These are phyloP conservation scores for Dothiorella sarmentorum DNA, from an alignment of 2,329 filamentous ascomycete genomes.

Conservation along the genomic window DNA sequence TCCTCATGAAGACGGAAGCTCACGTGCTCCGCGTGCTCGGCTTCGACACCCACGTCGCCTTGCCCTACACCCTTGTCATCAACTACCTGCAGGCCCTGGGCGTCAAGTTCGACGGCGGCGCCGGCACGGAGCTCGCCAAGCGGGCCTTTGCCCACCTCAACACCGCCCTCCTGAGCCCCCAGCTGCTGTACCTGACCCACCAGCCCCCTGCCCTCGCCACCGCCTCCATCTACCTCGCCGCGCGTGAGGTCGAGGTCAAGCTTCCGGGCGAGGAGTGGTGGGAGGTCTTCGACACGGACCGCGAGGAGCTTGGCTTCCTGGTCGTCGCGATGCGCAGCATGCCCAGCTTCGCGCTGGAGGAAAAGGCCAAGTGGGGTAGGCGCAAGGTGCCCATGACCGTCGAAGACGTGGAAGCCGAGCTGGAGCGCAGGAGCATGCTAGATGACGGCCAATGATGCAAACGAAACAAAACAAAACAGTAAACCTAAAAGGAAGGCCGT, in stretches of 20 bases:
- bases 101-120: slow-evolving; percentile 47
- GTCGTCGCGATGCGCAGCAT: slow-evolving; percentile 82
- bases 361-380: slow-evolving; percentile 53
- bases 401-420: slow-evolving; percentile 56
- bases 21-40: slow-evolving; percentile 71
- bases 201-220: slow-evolving; percentile 83
- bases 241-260: slow-evolving; percentile 70
- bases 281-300: slow-evolving; percentile 95
- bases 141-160: slow-evolving; percentile 78
- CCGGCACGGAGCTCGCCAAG: slow-evolving; percentile 55
- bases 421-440: slow-evolving; percentile 49
- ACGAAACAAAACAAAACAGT: background rate
- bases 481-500: background rate
- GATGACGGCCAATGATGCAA: slow-evolving; percentile 10
- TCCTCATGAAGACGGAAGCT: slow-evolving; percentile 71
- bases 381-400: slow-evolving; percentile 58
- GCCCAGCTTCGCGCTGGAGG: slow-evolving; percentile 63
- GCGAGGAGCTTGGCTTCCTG: slow-evolving; percentile 90
- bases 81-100: slow-evolving; percentile 92
- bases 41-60: slow-evolving; percentile 79
- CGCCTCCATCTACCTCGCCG: slow-evolving; percentile 86
- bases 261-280: slow-evolving; percentile 88
- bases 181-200: slow-evolving; percentile 86
- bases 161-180: slow-evolving; percentile 77
- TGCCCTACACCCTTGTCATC: slow-evolving; percentile 82